Evolutionary conservation across 352 stramenopile genomes (phyloP).

Genomic region (Pythium aquatile): DNA sequence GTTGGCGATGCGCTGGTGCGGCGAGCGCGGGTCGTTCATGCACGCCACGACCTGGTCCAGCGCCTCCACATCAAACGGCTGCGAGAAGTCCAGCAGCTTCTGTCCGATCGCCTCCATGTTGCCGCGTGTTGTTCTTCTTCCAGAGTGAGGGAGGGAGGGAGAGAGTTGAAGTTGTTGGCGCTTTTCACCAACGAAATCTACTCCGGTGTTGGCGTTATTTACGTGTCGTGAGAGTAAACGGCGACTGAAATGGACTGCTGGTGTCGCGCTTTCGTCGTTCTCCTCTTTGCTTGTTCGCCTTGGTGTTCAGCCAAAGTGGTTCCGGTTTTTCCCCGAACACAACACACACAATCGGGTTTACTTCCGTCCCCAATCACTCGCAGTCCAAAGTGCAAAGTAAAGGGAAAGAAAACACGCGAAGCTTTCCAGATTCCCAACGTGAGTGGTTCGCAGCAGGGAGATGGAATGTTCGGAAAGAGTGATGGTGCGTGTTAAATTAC

Average conservation of each 20-base stretch:
- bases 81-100: constrained; percentile 92
- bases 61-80: constrained; percentile 94
- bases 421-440: constrained; percentile 8
- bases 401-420: constrained; percentile 12
- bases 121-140: neutral
- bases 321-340: constrained; percentile 3
- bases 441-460: constrained; percentile 9
- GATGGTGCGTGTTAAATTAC: constrained; percentile 16
- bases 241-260: neutral
- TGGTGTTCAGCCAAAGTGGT: neutral
- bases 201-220: neutral
- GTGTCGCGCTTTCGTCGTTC: constrained; percentile 3
- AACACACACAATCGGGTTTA: neutral
- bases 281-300: neutral
- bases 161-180: constrained; percentile 9
- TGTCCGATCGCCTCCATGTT: constrained; percentile 89
- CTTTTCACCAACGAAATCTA: constrained; percentile 1
- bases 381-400: constrained; percentile 22
- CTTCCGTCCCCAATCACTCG: constrained; percentile 7
- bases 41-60: constrained; percentile 96
- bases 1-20: constrained; percentile 90
- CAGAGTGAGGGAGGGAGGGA: no score
- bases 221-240: neutral
- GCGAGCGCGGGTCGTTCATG: constrained; percentile 95
- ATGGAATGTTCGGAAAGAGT: constrained; percentile 27